Percentiles rank a stretch among this genome's conserved stretches.
These are phyloP conservation scores for Rosa chinensis DNA, from an alignment of 306 rosid species.

Conservation along the genomic window DNA sequence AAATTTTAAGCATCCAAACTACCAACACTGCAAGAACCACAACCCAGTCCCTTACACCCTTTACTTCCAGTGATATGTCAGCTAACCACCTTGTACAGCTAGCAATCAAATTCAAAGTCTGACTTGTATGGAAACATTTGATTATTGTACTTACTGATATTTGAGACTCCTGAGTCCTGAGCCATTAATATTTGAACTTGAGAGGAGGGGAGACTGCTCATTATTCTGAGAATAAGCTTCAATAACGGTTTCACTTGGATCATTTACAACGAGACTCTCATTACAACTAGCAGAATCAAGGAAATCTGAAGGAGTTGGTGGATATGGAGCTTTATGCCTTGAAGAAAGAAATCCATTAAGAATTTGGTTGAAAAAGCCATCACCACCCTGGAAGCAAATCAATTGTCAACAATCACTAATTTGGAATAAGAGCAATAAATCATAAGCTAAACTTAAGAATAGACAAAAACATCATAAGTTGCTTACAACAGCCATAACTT, in stretches of 20 bases:
- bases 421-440: slow-evolving; percentile 16
- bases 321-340: slow-evolving; percentile 74
- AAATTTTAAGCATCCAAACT: slow-evolving; percentile 4
- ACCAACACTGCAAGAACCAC: slow-evolving; percentile 36
- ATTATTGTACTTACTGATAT: slow-evolving; percentile 49
- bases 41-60: slow-evolving; percentile 28
- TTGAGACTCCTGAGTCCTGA: slow-evolving; percentile 20
- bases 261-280: slow-evolving; percentile 38
- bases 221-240: slow-evolving; percentile 45
- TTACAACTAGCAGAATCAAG: slow-evolving; percentile 37
- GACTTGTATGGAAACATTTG: slow-evolving; percentile 24
- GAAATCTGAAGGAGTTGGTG: slow-evolving; percentile 76
- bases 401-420: slow-evolving; percentile 29
- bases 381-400: slow-evolving; percentile 81
- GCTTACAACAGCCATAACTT: slow-evolving; percentile 88
- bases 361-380: slow-evolving; percentile 97
- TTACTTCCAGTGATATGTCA: slow-evolving; percentile 29
- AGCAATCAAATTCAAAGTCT: slow-evolving; percentile 23
- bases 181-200: slow-evolving; percentile 40
- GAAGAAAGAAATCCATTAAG: slow-evolving; percentile 87
- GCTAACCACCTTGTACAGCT: slow-evolving; percentile 21
- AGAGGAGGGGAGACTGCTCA: slow-evolving; percentile 61
- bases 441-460: slow-evolving; percentile 15
- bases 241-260: slow-evolving; percentile 39
- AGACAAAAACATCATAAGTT: slow-evolving; percentile 13